phyloP scores from a whole-genome alignment of 2,329 filamentous ascomycete species.

The Ambrosiella beaveri region DNA sequence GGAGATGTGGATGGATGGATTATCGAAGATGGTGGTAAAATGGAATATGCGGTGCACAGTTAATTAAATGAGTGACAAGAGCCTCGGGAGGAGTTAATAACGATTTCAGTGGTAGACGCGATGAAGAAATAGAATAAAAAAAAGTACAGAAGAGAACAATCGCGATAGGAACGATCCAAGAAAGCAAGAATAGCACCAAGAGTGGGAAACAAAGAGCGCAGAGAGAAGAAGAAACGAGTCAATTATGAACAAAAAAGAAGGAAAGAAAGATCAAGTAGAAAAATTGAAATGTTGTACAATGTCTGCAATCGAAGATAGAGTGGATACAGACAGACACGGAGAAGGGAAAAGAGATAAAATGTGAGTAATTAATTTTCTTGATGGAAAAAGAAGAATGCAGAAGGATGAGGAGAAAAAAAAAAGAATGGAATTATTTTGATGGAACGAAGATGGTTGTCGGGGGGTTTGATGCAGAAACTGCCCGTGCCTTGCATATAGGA shows the following conservation, averaged over 20 bases:
- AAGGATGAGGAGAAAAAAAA: not conserved
- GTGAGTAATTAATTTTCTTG: not conserved
- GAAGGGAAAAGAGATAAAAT: conserved; percentile 1
- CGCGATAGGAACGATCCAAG: not conserved
- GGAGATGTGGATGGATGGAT: no score
- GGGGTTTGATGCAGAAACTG: not conserved
- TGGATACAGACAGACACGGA: not conserved
- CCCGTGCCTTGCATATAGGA: not conserved
- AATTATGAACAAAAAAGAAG: conserved; percentile 1
- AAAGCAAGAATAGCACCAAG: not conserved
- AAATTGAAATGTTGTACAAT: not conserved
- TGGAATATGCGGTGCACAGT: not conserved
- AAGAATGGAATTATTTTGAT: not conserved
- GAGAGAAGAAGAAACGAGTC: conserved; percentile 2
- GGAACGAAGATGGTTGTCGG: not conserved
- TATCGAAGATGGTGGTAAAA: not conserved
- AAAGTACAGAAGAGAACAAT: not conserved
- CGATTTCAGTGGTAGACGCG: not conserved
- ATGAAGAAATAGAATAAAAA: not conserved
- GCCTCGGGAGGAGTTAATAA: not conserved
- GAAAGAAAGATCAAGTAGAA: not conserved
- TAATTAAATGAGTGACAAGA: not conserved
- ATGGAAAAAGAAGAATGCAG: not conserved
- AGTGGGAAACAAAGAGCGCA: not conserved
- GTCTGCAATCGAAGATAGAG: not conserved